Evolutionary conservation across 148 eudicot genomes (phyloP), one percentile per base, ranked within the genome.

Genomic region (Euryodendron excelsum): DNA sequence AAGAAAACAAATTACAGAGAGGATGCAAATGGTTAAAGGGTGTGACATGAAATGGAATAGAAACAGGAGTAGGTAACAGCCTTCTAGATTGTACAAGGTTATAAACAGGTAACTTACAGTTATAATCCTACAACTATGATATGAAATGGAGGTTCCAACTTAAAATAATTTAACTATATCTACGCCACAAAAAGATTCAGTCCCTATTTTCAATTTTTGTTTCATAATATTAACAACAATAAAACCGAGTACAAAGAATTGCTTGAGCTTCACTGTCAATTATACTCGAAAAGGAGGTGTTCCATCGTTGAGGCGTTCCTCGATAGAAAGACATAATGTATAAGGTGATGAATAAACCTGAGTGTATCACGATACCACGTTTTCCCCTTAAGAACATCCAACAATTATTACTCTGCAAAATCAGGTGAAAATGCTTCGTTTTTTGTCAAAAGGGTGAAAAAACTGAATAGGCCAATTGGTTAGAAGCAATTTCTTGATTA

Each of bases 61-160:
- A 15, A 13, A 53, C 30, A 23, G 10, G 18, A 34, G 58, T 31
- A 52, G 48, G 31, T 3, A 73, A 30, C 13, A 12, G 13, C 55
- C 44, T 72, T 28, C 41, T 27, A 72, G 17, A 72, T 11, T 72
- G 45, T 20, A 72, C 61, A 52, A 72, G 75, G 62, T 30, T 52
- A 52, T 56, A 50, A 52, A 52, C 28, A 72, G 14, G 27, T 44
- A 44, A 23, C 17, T 41, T 69, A 28, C 8, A 33, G 21, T 52
- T 33, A 28, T 52, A 30, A 1, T 20, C 1, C 52, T 70, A 25
- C 1, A 10, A 7, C 20, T n/a, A 4, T 6, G 25, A 2, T 4
- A 41, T 41, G 8, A 48, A 72, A 50, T 30, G 7, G 34, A 8
- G 44, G 55, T 31, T 55, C 61, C 21, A 73, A 73, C 64, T 31